phyloP scores from a whole-genome alignment of 345 rosid genomes.

The Hibiscus syriacus region DNA sequence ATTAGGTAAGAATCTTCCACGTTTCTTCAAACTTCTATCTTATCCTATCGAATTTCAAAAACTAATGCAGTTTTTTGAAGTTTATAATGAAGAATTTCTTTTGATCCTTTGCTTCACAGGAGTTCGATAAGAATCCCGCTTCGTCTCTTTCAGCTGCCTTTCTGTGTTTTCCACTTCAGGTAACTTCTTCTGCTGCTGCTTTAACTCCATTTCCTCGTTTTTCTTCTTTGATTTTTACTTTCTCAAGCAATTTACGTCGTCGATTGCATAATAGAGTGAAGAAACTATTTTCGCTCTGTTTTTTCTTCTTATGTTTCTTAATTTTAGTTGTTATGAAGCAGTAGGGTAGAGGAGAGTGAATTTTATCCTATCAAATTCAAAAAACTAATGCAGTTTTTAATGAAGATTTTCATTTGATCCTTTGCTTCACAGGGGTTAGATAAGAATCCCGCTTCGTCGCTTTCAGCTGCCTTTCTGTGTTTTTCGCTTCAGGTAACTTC shows the following conservation, averaged over 20 bases:
- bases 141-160: background rate
- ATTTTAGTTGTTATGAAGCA: background rate
- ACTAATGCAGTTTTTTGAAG: background rate
- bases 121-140: constrained; percentile 1
- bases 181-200: background rate
- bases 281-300: background rate
- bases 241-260: background rate
- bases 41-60: background rate
- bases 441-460: background rate
- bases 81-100: background rate
- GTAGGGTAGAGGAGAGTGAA: background rate
- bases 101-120: background rate
- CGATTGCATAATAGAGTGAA: background rate
- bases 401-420: background rate
- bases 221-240: background rate
- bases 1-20: constrained; percentile 5
- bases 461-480: background rate
- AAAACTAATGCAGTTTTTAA: background rate
- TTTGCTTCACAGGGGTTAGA: background rate
- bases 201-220: background rate
- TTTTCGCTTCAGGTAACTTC: background rate
- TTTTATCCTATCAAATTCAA: background rate
- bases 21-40: background rate
- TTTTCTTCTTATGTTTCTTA: background rate
- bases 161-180: background rate